Conservation (phyloP, 2,329 filamentous ascomycete genomes). For the Hirsutella rhossiliensis region DNA sequence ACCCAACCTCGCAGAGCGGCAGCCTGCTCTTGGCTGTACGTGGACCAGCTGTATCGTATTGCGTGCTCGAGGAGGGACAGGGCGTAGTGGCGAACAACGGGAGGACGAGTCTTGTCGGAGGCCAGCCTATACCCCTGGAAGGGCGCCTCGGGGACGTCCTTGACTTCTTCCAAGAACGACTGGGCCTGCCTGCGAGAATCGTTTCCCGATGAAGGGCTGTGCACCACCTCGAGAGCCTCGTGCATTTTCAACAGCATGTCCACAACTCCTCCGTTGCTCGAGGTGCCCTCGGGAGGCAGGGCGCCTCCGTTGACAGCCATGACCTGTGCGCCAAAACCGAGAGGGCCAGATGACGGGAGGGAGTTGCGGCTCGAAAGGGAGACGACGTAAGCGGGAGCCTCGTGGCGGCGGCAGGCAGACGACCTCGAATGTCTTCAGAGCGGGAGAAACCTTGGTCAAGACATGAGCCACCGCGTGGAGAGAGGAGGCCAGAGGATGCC, state of each 20-base stretch:
- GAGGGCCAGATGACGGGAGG: slow-evolving; percentile 2
- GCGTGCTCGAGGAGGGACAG: slow-evolving; percentile 84
- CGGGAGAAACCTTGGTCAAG: too few relatives aligned
- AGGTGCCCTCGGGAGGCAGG: slow-evolving; percentile 16
- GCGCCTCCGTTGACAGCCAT: slow-evolving; percentile 26
- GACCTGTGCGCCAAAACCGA: slow-evolving; percentile 3
- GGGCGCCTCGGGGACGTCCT: slow-evolving; percentile 66
- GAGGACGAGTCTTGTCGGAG: slow-evolving; percentile 59
- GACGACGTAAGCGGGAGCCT: slow-evolving; percentile 1
- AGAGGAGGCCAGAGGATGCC: too few relatives aligned
- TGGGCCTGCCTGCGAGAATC: slow-evolving; percentile 73
- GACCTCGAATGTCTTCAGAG: too few relatives aligned
- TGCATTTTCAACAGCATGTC: slow-evolving; percentile 57
- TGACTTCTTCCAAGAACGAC: slow-evolving; percentile 74
- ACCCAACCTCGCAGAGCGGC: slow-evolving; percentile 63
- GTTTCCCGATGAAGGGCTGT: slow-evolving; percentile 71
- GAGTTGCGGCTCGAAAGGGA: slow-evolving; percentile 4
- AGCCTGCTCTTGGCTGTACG: slow-evolving; percentile 58
- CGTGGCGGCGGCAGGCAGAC: background rate
- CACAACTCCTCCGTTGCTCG: slow-evolving; percentile 24
- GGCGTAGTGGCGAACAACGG: slow-evolving; percentile 85
- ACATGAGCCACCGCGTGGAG: too few relatives aligned
- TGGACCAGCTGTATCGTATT: slow-evolving; percentile 73
- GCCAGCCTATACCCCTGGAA: slow-evolving; percentile 78
- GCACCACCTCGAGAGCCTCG: slow-evolving; percentile 77